A percentile compares a stretch with the other conserved stretches of the same genome.
Conservation (phyloP, 768 basidiomycete species). For the Pisolithus tinctorius region DNA sequence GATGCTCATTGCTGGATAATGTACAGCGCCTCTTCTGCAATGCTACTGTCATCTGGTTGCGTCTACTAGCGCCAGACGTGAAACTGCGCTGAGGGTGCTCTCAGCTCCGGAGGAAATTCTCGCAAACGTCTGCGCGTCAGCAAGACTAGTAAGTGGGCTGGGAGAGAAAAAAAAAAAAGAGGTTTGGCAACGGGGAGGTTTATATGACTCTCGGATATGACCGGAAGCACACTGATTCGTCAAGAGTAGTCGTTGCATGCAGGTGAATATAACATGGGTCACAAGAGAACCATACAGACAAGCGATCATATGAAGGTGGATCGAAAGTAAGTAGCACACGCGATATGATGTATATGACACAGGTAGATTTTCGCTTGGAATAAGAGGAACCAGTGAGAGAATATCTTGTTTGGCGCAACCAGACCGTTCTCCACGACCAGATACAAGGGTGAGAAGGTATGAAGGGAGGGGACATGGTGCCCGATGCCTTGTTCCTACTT, state of each 20-base stretch:
- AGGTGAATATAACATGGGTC: slow-evolving; percentile 3
- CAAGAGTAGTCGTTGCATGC: neutral
- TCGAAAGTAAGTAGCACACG: neutral
- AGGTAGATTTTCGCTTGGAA: neutral
- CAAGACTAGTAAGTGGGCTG: slow-evolving; percentile 20
- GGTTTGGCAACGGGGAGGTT: too few species aligned
- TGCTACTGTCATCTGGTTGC: neutral
- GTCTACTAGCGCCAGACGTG: neutral
- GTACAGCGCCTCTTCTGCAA: too few species aligned
- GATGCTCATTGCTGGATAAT: too few species aligned
- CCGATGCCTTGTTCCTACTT: slow-evolving; percentile 7
- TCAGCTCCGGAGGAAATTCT: slow-evolving; percentile 25
- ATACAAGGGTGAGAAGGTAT: neutral
- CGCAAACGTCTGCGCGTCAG: slow-evolving; percentile 11
- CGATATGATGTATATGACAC: neutral
- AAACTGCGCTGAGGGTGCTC: slow-evolving; percentile 1
- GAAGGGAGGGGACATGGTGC: slow-evolving; percentile 2
- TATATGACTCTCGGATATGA: too few species aligned
- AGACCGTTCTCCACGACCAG: neutral
- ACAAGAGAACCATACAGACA: neutral
- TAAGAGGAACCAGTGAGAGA: neutral
- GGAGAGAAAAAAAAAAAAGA: neutral
- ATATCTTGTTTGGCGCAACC: slow-evolving; percentile 3
- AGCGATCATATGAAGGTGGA: neutral
- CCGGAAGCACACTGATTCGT: neutral